A percentile compares a stretch with the other conserved stretches of the same genome.
phyloP scores from a whole-genome alignment of 2,329 filamentous ascomycete genomes.

The Monosporascus sp. region DNA sequence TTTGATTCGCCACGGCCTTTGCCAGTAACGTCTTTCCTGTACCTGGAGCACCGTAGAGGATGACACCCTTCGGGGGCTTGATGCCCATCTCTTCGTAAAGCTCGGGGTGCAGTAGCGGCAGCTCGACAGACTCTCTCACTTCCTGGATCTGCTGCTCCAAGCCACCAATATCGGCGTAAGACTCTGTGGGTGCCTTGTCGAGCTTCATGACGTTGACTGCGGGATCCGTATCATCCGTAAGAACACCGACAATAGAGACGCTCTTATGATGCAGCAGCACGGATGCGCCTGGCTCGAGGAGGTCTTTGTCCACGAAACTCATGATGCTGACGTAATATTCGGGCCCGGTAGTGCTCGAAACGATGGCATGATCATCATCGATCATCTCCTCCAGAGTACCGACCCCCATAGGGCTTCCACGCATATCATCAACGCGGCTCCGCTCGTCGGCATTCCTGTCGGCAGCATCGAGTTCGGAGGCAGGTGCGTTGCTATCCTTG shows the following conservation, averaged over 20 bases:
- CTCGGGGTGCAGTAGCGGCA: conserved; percentile 91
- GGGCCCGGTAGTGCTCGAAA: conserved; percentile 92
- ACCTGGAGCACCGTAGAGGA: conserved; percentile 93
- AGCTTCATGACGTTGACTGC: conserved; percentile 98
- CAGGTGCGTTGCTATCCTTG: conserved; percentile 60
- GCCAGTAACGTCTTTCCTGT: conserved; percentile 95
- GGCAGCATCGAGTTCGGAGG: conserved; percentile 64
- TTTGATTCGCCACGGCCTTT: conserved; percentile 97
- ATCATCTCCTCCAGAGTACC: conserved; percentile 98
- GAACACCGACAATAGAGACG: conserved; percentile 92
- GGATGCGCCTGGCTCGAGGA: conserved; percentile 91
- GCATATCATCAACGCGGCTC: conserved; percentile 94
- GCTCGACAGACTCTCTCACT: conserved; percentile 92
- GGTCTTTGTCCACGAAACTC: conserved; percentile 99
- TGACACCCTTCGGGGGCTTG: conserved; percentile 98
- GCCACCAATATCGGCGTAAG: conserved; percentile 97
- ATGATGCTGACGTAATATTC: conserved; percentile 99
- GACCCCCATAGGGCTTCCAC: conserved; percentile 96
- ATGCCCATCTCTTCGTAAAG: conserved; percentile 99
- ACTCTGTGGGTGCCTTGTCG: conserved; percentile 96
- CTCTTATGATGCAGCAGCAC: conserved; percentile 96
- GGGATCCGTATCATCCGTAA: conserved; percentile 94
- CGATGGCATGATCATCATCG: conserved; percentile 97
- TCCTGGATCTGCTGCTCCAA: conserved; percentile 94
- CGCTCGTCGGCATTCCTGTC: conserved; percentile 94